Conservation (phyloP, 2,329 filamentous ascomycete genomes). For the Colletotrichum sansevieriae region DNA sequence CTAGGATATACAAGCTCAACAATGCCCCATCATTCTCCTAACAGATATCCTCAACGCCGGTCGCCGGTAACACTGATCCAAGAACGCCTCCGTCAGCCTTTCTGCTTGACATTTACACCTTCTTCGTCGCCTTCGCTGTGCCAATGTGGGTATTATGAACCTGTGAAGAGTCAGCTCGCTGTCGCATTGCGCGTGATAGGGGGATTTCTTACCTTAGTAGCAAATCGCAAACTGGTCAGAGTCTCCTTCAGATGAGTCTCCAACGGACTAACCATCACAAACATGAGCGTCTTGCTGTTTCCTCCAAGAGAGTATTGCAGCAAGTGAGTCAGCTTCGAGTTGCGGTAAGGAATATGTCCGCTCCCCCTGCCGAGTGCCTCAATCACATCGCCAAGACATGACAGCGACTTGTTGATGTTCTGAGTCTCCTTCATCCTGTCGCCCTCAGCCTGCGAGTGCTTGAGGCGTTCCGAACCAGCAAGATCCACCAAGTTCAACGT, state of each 20-base stretch:
- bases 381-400: constrained; percentile 94
- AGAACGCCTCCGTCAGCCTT: constrained; percentile 34
- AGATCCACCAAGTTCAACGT: constrained; percentile 96
- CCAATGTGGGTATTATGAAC: constrained; percentile 93
- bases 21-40: constrained; percentile 27
- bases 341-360: constrained; percentile 90
- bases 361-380: constrained; percentile 89
- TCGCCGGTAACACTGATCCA: constrained; percentile 26
- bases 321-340: constrained; percentile 96
- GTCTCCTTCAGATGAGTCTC: constrained; percentile 94
- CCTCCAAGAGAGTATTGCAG: constrained; percentile 95
- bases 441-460: constrained; percentile 87
- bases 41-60: constrained; percentile 34
- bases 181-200: no score
- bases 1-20: constrained; percentile 43
- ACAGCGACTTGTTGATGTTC: constrained; percentile 95
- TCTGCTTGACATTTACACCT: constrained; percentile 49
- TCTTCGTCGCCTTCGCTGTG: constrained; percentile 82
- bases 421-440: constrained; percentile 94
- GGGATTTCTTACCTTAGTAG: constrained; percentile 79
- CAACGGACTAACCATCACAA: constrained; percentile 96
- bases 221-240: constrained; percentile 93
- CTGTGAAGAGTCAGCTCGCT: constrained; percentile 51
- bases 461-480: constrained; percentile 91
- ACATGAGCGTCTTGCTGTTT: constrained; percentile 98